Evolutionary conservation across 139 green algal species (phyloP).

Genomic region (Auxenochlorella pyrenoidosa): DNA sequence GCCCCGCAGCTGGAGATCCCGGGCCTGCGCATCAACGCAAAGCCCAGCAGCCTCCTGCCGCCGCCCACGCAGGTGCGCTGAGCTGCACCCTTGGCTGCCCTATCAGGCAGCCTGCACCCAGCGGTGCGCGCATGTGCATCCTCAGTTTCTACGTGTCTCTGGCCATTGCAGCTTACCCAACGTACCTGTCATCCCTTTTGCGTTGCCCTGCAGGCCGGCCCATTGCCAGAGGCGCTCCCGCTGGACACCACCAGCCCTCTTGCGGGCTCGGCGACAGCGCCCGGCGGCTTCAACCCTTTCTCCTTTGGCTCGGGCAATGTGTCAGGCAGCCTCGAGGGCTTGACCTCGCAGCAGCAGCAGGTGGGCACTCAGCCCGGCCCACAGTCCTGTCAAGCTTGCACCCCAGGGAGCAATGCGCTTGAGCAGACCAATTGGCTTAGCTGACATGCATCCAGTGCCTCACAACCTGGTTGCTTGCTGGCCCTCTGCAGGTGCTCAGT

Average conservation of each 20-base stretch:
- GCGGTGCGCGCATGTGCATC: neutral
- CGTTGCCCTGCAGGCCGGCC: neutral
- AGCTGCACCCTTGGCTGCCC: neutral
- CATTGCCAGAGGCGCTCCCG: neutral
- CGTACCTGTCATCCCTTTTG: neutral
- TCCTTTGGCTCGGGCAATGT: neutral
- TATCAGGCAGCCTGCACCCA: neutral
- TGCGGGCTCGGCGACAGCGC: neutral
- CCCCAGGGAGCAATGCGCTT: too few species aligned
- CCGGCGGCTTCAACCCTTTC: neutral
- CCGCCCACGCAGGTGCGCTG: constrained; percentile 9
- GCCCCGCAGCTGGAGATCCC: constrained; percentile 3
- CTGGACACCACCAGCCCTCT: constrained; percentile 21
- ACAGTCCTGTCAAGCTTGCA: too few species aligned
- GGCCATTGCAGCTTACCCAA: neutral
- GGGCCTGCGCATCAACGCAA: constrained; percentile 20
- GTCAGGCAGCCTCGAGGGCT: neutral
- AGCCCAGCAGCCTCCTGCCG: constrained; percentile 36
- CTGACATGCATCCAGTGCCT: too few species aligned
- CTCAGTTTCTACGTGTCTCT: too few species aligned
- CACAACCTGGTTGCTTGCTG: neutral
- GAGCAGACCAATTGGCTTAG: too few species aligned
- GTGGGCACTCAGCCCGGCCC: too few species aligned
- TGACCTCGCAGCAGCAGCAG: constrained; percentile 25
- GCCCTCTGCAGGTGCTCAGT: neutral